These are phyloP conservation scores for Naematelia aurantialba DNA, from an alignment of 768 basidiomycete species.

Conservation along the genomic window DNA sequence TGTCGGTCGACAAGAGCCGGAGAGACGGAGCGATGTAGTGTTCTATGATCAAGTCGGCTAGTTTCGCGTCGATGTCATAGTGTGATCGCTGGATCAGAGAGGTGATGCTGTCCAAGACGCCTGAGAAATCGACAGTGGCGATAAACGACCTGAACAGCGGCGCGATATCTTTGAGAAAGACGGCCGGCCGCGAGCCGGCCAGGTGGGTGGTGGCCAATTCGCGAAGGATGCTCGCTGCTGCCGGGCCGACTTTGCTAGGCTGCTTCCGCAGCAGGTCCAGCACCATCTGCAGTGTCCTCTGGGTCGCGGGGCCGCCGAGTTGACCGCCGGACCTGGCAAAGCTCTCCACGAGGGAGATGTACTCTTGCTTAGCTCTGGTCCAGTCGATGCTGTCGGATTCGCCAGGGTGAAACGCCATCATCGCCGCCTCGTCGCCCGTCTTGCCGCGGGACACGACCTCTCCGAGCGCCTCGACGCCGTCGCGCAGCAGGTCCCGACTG, in stretches of 20 bases:
- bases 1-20: slow-evolving; percentile 17
- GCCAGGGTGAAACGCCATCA: slow-evolving; percentile 24
- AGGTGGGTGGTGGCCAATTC: slow-evolving; percentile 29
- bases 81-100: slow-evolving; percentile 17
- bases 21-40: slow-evolving; percentile 29
- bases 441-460: slow-evolving; percentile 23
- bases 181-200: slow-evolving; percentile 12
- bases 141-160: slow-evolving; percentile 28
- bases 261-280: slow-evolving; percentile 24
- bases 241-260: slow-evolving; percentile 15
- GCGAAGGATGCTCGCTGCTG: slow-evolving; percentile 20
- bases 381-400: slow-evolving; percentile 23
- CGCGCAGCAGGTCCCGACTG: slow-evolving; percentile 20
- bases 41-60: slow-evolving; percentile 23
- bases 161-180: slow-evolving; percentile 30
- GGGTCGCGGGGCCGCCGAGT: slow-evolving; percentile 17
- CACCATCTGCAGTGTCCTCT: slow-evolving; percentile 31
- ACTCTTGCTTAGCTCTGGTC: slow-evolving; percentile 25
- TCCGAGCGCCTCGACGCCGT: slow-evolving; percentile 35
- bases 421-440: slow-evolving; percentile 25
- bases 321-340: slow-evolving; percentile 33
- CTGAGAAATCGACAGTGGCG: slow-evolving; percentile 36
- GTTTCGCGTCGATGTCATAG: slow-evolving; percentile 15
- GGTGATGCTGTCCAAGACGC: slow-evolving; percentile 30
- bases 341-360: slow-evolving; percentile 31